Conservation (phyloP, 495 filamentous ascomycete genomes). For the Jackrogersella minutella region DNA sequence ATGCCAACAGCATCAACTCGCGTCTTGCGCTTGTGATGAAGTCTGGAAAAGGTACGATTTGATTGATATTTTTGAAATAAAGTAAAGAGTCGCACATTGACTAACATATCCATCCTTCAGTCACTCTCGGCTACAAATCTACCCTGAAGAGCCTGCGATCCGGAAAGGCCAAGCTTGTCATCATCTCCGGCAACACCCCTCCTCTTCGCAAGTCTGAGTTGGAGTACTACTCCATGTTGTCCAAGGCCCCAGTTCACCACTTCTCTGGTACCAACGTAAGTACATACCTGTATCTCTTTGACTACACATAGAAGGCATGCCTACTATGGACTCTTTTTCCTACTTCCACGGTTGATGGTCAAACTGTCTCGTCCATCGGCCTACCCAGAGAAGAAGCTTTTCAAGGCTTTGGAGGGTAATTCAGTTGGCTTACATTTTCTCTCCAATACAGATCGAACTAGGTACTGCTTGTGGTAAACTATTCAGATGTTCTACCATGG, state of each 20-base stretch:
- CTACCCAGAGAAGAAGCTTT: constrained; percentile 84
- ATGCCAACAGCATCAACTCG: constrained; percentile 73
- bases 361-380: constrained; percentile 33
- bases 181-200: constrained; percentile 92
- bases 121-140: constrained; percentile 92
- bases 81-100: constrained; percentile 9
- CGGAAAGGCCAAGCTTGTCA: constrained; percentile 79
- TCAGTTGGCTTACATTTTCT: constrained; percentile 58
- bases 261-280: constrained; percentile 98
- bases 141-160: constrained; percentile 94
- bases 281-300: constrained; percentile 37
- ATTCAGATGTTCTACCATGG: constrained; percentile 90
- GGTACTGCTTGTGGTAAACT: constrained; percentile 91
- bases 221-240: constrained; percentile 89
- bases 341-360: constrained; percentile 21
- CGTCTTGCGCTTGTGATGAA: constrained; percentile 92
- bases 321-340: constrained; percentile 22
- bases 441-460: constrained; percentile 80
- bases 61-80: constrained; percentile 34
- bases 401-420: constrained; percentile 85
- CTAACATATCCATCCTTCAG: constrained; percentile 47
- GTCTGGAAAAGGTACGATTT: constrained; percentile 80
- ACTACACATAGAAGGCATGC: constrained; percentile 22
- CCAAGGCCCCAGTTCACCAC: constrained; percentile 93
- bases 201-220: constrained; percentile 95